Percentiles rank a stretch among this genome's conserved stretches.
Conservation (phyloP, 345 rosid genomes). For the Microcos paniculata region DNA sequence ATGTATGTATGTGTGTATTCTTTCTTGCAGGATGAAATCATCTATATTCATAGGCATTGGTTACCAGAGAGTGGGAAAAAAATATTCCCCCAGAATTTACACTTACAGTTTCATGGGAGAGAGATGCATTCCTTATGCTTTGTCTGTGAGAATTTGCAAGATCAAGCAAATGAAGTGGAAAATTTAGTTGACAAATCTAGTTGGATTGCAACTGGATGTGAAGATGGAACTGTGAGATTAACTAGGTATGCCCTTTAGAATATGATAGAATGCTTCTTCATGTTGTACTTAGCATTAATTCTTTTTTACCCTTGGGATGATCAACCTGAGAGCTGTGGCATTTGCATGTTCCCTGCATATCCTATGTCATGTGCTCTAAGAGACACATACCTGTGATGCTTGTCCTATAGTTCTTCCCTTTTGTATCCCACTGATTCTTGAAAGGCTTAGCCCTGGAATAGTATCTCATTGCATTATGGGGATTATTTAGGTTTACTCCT, state of each 20-base stretch:
- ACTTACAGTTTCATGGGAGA: conserved; percentile 89
- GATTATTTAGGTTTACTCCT: conserved; percentile 55
- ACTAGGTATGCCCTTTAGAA: conserved; percentile 55
- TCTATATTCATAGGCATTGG: conserved; percentile 73
- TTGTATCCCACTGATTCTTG: not conserved
- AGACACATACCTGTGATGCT: not conserved
- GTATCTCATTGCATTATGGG: conserved; percentile 1
- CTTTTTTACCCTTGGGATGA: not conserved
- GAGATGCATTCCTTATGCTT: conserved; percentile 91
- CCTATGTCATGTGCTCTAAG: conserved; percentile 3
- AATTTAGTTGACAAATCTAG: conserved; percentile 38
- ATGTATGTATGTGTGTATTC: not conserved
- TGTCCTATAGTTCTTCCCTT: not conserved
- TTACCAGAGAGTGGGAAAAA: conserved; percentile 41
- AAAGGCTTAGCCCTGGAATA: not conserved
- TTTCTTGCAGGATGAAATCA: conserved; percentile 70
- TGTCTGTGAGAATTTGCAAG: conserved; percentile 41
- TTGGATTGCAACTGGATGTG: conserved; percentile 97
- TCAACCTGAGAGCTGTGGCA: not conserved
- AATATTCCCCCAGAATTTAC: conserved; percentile 70
- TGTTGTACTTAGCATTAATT: conserved; percentile 1
- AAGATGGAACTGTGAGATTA: conserved; percentile 97
- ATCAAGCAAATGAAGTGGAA: conserved; percentile 32
- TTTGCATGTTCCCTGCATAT: conserved; percentile 1
- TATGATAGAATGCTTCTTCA: conserved; percentile 3